Evolutionary conservation across 2,329 filamentous ascomycete genomes (phyloP), one percentile per base, ranked within the genome.

Genomic region (Aureobasidium sp.): DNA sequence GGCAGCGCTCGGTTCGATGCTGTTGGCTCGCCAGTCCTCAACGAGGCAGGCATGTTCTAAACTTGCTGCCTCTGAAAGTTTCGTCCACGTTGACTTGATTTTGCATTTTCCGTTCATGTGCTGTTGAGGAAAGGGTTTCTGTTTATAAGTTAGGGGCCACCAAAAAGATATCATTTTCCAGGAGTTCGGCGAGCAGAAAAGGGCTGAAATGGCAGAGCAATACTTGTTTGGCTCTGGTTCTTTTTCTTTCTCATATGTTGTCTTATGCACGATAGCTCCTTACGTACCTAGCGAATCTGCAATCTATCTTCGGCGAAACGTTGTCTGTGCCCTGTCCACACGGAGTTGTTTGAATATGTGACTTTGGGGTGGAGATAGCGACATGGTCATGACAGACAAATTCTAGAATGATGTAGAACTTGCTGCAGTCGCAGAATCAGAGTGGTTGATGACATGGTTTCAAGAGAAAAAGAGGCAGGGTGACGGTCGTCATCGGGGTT

Each of bases 21-120:
- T 7, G 16, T 50, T 8, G 53, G 51, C 38, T 53, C 56, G 19
- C 56, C 53, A 6, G 51, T 57, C 11, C 55, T 57, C 53, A 55
- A 55, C 10, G 56, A 57, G 41, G 53, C 48, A 19, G 56, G 56
- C 41, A 57, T 57, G 56, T 57, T 57, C 27, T 57, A 39, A 45
- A 16, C 17, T 17, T 10, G n/a, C n/a, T 24, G 19, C 24, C 12
- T 42, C 10, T 10, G 6, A 21, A 6, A 17, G 24, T 29, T 4
- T 17, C 14, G 16, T 27, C 24, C 14, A 22, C 3, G 10, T 27
- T 11, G 14, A 27, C 19, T 39, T 22, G 22, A 16, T 11, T 7
- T 45, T 7, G 16, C 17, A 3, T n/a, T 24, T 30, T 27, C 14
- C 35, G 37, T n/a, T 27, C 16, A 34, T 38, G 6, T 41, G 12